These are phyloP conservation scores for Geranium incanum DNA, from an alignment of 441 rosid species.

Conservation along the genomic window DNA sequence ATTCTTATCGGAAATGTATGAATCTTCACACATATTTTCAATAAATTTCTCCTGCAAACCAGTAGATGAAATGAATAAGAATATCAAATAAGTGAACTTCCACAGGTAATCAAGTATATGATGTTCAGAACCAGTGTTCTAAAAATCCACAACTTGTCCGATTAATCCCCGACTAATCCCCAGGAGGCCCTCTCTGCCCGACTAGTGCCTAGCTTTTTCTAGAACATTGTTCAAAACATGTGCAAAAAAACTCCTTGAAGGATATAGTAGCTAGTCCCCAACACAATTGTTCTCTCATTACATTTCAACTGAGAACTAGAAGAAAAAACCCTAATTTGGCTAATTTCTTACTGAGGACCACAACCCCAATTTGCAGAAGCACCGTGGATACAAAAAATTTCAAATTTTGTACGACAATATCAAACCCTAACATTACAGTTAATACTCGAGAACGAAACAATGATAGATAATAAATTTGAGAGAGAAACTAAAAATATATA, in stretches of 20 bases:
- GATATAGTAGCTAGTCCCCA: background rate
- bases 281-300: background rate
- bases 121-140: background rate
- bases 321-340: background rate
- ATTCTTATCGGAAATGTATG: constrained; percentile 50
- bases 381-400: background rate
- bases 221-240: no score
- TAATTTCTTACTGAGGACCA: background rate
- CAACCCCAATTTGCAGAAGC: background rate
- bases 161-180: no score
- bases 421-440: constrained; percentile 2
- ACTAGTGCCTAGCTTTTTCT: no score
- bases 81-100: background rate
- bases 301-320: background rate
- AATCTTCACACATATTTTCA: constrained; percentile 59
- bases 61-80: constrained; percentile 9
- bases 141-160: no score
- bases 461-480: background rate
- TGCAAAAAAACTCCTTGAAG: background rate
- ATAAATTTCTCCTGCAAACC: constrained; percentile 63
- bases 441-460: background rate
- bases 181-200: no score
- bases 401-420: no score
- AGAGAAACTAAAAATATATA: constrained; percentile 19
- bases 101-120: background rate